Percentiles rank a stretch among this genome's conserved stretches.
Conservation (phyloP, 2,329 filamentous ascomycete genomes). For the Paraconiothyrium brasiliense region DNA sequence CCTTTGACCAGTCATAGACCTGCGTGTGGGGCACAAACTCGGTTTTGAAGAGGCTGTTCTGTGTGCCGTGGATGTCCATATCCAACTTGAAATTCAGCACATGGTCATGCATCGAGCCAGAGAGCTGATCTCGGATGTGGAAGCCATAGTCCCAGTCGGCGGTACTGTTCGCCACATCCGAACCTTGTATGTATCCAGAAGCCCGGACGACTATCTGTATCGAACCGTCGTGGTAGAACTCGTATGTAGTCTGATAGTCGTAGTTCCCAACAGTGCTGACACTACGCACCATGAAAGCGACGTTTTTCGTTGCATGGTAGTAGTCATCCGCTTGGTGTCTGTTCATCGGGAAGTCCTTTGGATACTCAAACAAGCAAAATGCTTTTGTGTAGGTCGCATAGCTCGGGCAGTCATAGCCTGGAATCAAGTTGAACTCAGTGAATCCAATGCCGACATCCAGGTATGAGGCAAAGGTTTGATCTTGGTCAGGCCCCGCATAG, state of each 20-base stretch:
- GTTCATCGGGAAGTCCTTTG: slow-evolving; percentile 34
- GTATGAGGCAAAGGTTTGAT: slow-evolving; percentile 57
- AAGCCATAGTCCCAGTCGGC: slow-evolving; percentile 38
- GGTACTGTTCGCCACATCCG: slow-evolving; percentile 27
- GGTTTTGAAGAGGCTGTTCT: slow-evolving; percentile 37
- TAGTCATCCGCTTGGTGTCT: slow-evolving; percentile 34
- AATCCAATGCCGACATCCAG: slow-evolving; percentile 59
- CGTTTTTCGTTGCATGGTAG: slow-evolving; percentile 35
- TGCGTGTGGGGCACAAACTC: slow-evolving; percentile 31
- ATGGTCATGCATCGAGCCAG: slow-evolving; percentile 47
- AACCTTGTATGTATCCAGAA: slow-evolving; percentile 31
- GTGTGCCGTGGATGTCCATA: slow-evolving; percentile 42
- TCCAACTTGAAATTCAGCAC: slow-evolving; percentile 51
- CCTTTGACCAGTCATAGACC: slow-evolving; percentile 54
- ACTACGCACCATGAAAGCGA: slow-evolving; percentile 53
- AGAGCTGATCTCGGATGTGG: slow-evolving; percentile 45
- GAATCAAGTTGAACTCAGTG: slow-evolving; percentile 55
- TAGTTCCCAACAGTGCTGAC: slow-evolving; percentile 57
- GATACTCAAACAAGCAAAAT: slow-evolving; percentile 48
- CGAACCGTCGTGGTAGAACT: slow-evolving; percentile 27
- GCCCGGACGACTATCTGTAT: slow-evolving; percentile 27
- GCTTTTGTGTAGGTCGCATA: slow-evolving; percentile 62
- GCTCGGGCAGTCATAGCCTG: slow-evolving; percentile 62
- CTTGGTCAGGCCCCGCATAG: slow-evolving; percentile 56
- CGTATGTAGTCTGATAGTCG: slow-evolving; percentile 25